phyloP scores from a whole-genome alignment of 1,284 basidiomycete species.

The Moesziomyces sp. region DNA sequence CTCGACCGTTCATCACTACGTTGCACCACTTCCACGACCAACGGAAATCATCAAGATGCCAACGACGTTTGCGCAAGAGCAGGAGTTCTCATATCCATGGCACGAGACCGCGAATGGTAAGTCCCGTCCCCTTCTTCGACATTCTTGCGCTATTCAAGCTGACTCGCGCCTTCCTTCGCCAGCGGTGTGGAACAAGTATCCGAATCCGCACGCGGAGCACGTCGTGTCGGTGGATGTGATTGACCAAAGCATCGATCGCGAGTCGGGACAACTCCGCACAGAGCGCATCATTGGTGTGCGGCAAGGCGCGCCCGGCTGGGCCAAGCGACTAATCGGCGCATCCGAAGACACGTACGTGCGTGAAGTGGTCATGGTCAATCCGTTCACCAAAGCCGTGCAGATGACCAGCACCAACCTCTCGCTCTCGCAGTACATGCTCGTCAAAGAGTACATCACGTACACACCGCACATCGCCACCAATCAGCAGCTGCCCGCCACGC shows the following conservation, averaged over 20 bases:
- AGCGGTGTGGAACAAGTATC: constrained; percentile 92
- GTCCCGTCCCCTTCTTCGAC: not conserved
- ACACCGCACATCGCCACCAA: constrained; percentile 70
- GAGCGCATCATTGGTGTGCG: constrained; percentile 86
- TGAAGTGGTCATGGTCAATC: constrained; percentile 80
- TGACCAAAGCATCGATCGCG: constrained; percentile 81
- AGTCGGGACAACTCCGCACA: constrained; percentile 86
- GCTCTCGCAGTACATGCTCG: constrained; percentile 86
- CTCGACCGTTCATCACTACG: too few relatives aligned
- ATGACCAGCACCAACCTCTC: constrained; percentile 73
- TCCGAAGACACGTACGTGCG: constrained; percentile 92
- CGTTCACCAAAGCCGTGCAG: constrained; percentile 27
- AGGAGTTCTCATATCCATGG: constrained; percentile 41
- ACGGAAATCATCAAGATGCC: constrained; percentile 14
- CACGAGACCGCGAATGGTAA: constrained; percentile 36
- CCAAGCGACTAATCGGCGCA: constrained; percentile 86
- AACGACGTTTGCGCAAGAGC: constrained; percentile 28
- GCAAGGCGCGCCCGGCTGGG: constrained; percentile 84
- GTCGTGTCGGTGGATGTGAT: constrained; percentile 90
- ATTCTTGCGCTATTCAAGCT: not conserved
- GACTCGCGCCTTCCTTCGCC: constrained; percentile 55
- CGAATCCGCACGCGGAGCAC: constrained; percentile 90
- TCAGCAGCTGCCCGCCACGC: constrained; percentile 71
- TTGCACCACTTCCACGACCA: too few relatives aligned
- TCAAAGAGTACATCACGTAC: constrained; percentile 89